Evolutionary conservation across 192 early-diverging fungal genomes (phyloP), one percentile per base, ranked within the genome.

Genomic region (Jimgerdemannia lactiflua): DNA sequence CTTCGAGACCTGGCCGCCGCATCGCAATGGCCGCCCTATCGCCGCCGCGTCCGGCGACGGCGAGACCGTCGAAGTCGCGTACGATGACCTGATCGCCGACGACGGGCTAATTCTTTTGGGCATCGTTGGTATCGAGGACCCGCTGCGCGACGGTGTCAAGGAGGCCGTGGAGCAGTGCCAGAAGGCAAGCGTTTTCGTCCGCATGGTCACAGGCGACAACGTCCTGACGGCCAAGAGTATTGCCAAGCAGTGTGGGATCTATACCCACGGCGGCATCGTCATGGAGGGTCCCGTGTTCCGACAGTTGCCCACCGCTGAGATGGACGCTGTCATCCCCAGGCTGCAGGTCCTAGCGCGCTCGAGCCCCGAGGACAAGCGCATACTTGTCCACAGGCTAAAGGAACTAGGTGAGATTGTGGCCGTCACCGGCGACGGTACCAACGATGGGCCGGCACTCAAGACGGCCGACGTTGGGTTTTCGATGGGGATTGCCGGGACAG

Each of bases 191-290:
- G 93, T 99, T 41, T 89, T 92, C 84, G 95, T 99, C 65, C 92
- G 97, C 14, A 99, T 99, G 98, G 97, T 99, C 19, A 99, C 98
- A 3, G 98, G 98, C 69, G 98, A 99, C 86, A 98, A 98, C 77
- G 72, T 95, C 65, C 82, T 92, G 1, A 99, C 98, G 2, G 98
- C 98, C 3, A 89, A 92, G 54, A 92, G 95, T 4, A 99, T 99
- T 82, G 98, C 97, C 43, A 92, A 87, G 10, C 92, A 95, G 76
- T 97, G 96, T 72, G 95, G 95, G 63, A 99, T 99, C 69, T 93
- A 92, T 67, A 92, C 92, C 10, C 87, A 89, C 17, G 94, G 93
- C 65, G 97, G 96, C 40, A 88, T 96, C 63, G 92, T 95, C 59
- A 96, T 99, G 87, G 97, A 98, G 79, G 98, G 98, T 3, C 95